Percentiles rank a stretch among this genome's conserved stretches.
phyloP scores from a whole-genome alignment of 345 rosid genomes.

The Psidium friedrichsthalianum region DNA sequence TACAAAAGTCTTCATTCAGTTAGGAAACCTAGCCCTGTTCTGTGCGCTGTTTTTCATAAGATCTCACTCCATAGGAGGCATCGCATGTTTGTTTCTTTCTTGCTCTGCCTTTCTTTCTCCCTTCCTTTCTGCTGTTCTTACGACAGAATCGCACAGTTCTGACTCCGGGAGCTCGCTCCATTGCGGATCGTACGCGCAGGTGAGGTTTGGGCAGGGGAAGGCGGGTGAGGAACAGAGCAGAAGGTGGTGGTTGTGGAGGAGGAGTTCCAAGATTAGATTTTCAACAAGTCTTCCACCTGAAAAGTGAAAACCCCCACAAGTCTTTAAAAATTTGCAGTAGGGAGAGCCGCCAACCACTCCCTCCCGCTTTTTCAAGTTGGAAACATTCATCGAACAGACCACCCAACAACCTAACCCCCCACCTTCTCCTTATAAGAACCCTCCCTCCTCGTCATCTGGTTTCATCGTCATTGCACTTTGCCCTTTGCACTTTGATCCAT shows the following conservation, averaged over 20 bases:
- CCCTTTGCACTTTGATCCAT: neutral
- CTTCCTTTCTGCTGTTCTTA: neutral
- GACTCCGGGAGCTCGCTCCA: neutral
- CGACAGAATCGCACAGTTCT: neutral
- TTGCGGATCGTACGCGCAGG: neutral
- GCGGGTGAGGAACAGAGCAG: neutral
- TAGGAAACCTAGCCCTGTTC: neutral
- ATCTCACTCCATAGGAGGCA: neutral
- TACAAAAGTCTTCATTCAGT: neutral
- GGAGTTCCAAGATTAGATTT: neutral
- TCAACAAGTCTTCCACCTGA: neutral
- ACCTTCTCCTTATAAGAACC: neutral
- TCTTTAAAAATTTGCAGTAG: neutral
- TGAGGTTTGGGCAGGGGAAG: neutral
- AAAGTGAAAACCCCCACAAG: neutral
- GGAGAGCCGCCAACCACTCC: conserved; percentile 38
- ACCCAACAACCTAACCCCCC: neutral
- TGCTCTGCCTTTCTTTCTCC: neutral
- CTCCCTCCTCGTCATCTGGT: neutral
- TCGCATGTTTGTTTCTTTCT: neutral
- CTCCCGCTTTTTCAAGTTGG: conserved; percentile 17
- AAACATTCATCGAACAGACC: conserved; percentile 18
- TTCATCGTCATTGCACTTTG: neutral
- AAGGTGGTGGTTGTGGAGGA: neutral
- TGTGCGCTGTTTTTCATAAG: neutral